These are phyloP conservation scores for Citrus medica DNA, from an alignment of 345 rosid species.

Conservation along the genomic window DNA sequence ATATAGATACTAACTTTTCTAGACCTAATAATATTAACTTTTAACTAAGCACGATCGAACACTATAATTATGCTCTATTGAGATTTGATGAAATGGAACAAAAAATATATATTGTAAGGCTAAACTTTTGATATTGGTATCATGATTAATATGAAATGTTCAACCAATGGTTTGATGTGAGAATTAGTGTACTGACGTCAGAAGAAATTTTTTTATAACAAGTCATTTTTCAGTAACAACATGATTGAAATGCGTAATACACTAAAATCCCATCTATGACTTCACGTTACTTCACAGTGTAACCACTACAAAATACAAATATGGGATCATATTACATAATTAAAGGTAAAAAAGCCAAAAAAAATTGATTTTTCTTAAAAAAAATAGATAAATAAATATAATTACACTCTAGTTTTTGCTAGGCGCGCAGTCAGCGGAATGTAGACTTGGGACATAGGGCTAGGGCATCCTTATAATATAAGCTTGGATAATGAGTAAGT, in stretches of 20 bases:
- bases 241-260: conserved; percentile 16
- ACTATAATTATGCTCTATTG: neutral
- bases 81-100: neutral
- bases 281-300: conserved; percentile 3
- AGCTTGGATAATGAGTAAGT: neutral
- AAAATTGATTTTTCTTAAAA: neutral
- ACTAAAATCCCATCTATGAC: conserved; percentile 12
- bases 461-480: no score
- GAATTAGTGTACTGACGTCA: conserved; percentile 13
- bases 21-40: neutral
- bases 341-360: neutral
- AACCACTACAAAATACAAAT: conserved; percentile 10
- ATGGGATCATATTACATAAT: conserved; percentile 3
- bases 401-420: neutral
- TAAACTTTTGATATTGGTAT: neutral
- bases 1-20: neutral
- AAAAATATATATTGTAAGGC: neutral
- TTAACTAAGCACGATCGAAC: neutral
- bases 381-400: no score
- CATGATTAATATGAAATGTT: conserved; percentile 6
- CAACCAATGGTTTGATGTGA: conserved; percentile 15
- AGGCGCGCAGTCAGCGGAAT: neutral
- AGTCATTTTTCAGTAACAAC: conserved; percentile 1
- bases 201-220: neutral
- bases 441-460: neutral